Conservation (phyloP, 2,329 filamentous ascomycete genomes). For the Cordyceps tenuipes region DNA sequence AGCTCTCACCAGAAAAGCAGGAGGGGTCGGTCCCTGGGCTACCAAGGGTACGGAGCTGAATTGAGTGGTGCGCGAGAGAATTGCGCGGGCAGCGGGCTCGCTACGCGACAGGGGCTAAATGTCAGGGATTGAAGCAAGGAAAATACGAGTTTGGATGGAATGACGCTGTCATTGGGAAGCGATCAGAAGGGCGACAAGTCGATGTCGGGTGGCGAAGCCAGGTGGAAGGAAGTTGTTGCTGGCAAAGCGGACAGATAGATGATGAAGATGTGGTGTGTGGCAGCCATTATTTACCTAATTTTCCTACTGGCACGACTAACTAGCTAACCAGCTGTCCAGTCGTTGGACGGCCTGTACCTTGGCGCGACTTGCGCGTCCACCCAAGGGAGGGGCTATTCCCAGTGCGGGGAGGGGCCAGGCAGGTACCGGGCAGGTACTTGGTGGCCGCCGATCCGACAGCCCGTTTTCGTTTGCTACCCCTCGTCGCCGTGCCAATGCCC, state of each 20-base stretch:
- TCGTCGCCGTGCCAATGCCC: constrained; percentile 9
- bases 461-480: not conserved
- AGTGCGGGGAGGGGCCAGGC: not conserved
- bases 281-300: constrained; percentile 4
- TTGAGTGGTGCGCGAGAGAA: not conserved
- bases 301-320: too few relatives aligned
- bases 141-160: not conserved
- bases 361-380: not conserved
- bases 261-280: not conserved
- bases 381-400: not conserved
- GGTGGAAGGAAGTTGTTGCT: not conserved
- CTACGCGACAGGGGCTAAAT: constrained; percentile 5
- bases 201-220: constrained; percentile 3
- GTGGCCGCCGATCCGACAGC: not conserved
- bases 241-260: not conserved
- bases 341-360: not conserved
- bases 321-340: not conserved
- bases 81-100: constrained; percentile 3
- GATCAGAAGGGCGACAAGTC: not conserved
- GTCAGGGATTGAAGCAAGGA: constrained; percentile 8
- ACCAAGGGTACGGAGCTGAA: not conserved
- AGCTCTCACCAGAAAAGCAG: constrained; percentile 9
- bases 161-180: constrained; percentile 9
- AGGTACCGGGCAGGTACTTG: constrained; percentile 4
- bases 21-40: constrained; percentile 6